phyloP scores from a whole-genome alignment of 495 filamentous ascomycete species.

The Neurospora sp. region DNA sequence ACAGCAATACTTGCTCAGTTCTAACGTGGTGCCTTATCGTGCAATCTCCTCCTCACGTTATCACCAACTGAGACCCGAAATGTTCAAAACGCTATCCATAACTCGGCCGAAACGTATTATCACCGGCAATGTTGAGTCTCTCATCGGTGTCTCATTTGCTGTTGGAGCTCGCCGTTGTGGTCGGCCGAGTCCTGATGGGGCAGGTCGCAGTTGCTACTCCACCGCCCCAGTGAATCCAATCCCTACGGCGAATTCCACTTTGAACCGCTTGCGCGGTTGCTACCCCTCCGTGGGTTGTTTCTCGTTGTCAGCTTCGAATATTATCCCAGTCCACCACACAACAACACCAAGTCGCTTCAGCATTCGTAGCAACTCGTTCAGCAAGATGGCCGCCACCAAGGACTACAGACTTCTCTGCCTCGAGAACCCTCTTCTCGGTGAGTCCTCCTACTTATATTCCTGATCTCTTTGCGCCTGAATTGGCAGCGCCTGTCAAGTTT shows the following conservation, averaged over 20 bases:
- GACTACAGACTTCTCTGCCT: constrained; percentile 80
- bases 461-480: constrained; percentile 5
- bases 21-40: background rate
- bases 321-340: constrained; percentile 7
- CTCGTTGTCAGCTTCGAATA: background rate
- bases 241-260: background rate
- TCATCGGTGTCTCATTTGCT: background rate
- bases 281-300: background rate
- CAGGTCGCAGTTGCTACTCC: constrained; percentile 3
- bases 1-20: background rate
- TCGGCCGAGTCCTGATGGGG: background rate
- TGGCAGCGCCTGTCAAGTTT: background rate
- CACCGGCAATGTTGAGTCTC: background rate
- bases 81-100: constrained; percentile 10
- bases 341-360: constrained; percentile 7
- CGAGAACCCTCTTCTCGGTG: constrained; percentile 94
- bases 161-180: background rate
- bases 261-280: background rate
- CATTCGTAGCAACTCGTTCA: constrained; percentile 5
- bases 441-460: constrained; percentile 9
- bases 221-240: constrained; percentile 6
- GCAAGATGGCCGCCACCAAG: constrained; percentile 58
- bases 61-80: constrained; percentile 1
- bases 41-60: background rate
- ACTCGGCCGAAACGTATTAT: background rate